Evolutionary conservation across 2,329 filamentous ascomycete genomes (phyloP).

Genomic region (Remersonia thermophila): DNA sequence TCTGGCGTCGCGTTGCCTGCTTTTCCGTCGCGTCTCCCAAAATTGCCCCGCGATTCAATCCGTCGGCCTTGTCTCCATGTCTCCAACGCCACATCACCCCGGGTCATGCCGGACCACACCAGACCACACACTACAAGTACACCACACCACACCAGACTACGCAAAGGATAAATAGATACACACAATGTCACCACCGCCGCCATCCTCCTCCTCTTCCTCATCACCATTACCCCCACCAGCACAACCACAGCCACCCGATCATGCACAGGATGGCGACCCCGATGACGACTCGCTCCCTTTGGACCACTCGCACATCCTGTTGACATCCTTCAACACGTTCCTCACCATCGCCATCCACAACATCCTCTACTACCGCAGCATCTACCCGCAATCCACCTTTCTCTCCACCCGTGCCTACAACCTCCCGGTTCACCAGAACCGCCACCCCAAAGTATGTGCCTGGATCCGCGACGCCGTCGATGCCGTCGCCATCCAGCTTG

Average conservation of each 20-base stretch:
- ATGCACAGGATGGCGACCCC: background rate
- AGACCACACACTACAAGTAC: too few species aligned
- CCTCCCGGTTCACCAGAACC: constrained; percentile 70
- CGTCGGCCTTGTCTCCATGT: background rate
- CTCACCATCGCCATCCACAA: constrained; percentile 75
- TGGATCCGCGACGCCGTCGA: constrained; percentile 76
- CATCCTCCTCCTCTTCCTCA: too few species aligned
- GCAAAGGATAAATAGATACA: too few species aligned
- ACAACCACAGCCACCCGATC: background rate
- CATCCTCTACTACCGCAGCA: constrained; percentile 66
- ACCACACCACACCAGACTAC: too few species aligned
- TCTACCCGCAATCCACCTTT: constrained; percentile 72
- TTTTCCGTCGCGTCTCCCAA: constrained; percentile 4
- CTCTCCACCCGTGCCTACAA: constrained; percentile 71
- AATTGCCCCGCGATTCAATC: constrained; percentile 8
- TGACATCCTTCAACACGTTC: constrained; percentile 64
- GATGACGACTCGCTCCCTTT: constrained; percentile 5
- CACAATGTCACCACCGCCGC: too few species aligned
- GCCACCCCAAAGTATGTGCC: constrained; percentile 72
- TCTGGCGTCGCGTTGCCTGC: constrained; percentile 14
- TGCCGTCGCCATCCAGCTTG: constrained; percentile 58
- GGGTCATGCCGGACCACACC: too few species aligned
- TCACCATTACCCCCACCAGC: background rate
- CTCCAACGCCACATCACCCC: too few species aligned
- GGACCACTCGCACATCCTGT: constrained; percentile 34